phyloP scores from a whole-genome alignment of 371 early-diverging fungal species.

The Mucor plumbeus region DNA sequence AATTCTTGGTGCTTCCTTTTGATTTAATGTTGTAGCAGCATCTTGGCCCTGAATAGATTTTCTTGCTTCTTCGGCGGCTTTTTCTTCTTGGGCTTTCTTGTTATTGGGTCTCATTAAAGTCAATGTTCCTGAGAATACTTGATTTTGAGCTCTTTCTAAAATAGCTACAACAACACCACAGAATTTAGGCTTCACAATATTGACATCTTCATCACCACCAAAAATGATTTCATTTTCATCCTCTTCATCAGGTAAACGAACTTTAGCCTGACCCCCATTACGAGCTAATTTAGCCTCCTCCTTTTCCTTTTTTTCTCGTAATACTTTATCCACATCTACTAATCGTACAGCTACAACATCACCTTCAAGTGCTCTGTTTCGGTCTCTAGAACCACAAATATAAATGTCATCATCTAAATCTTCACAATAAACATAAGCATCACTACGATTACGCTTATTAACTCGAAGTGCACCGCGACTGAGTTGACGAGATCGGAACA shows the following conservation, averaged over 20 bases:
- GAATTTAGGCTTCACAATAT: conserved; percentile 63
- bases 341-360: conserved; percentile 85
- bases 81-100: conserved; percentile 58
- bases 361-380: conserved; percentile 90
- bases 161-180: conserved; percentile 73
- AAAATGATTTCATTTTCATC: conserved; percentile 57
- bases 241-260: conserved; percentile 53
- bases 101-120: conserved; percentile 64
- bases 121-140: conserved; percentile 69
- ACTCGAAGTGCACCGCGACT: conserved; percentile 80
- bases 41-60: conserved; percentile 20
- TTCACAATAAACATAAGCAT: conserved; percentile 86
- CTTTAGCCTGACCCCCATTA: conserved; percentile 51
- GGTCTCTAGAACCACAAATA: conserved; percentile 75
- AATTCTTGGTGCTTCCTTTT: conserved; percentile 55
- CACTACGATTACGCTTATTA: conserved; percentile 82
- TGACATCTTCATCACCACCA: conserved; percentile 61
- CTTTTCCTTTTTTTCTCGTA: conserved; percentile 60
- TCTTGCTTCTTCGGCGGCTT: conserved; percentile 24
- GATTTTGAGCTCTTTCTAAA: conserved; percentile 65
- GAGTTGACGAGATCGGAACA: conserved; percentile 53
- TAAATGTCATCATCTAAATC: conserved; percentile 74
- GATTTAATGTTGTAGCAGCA: conserved; percentile 25
- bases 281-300: conserved; percentile 57
- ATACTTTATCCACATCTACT: conserved; percentile 71